phyloP scores from a whole-genome alignment of 257 asterid species.

The Nicotiana knightiana region DNA sequence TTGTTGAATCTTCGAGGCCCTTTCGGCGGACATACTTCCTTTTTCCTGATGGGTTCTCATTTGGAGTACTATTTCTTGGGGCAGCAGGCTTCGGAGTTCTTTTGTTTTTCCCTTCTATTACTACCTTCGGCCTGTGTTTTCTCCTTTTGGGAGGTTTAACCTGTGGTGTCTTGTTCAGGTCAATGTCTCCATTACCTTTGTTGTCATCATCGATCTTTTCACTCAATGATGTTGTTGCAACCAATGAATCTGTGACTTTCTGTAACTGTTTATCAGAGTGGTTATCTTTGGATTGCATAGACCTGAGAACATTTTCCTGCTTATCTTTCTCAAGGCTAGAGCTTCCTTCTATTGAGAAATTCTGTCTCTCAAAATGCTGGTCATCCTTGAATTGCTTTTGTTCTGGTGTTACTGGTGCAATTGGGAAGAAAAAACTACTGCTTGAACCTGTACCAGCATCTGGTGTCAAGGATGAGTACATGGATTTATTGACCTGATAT shows the following conservation, averaged over 20 bases:
- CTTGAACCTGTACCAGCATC: conserved; percentile 38
- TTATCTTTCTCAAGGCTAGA: conserved; percentile 26
- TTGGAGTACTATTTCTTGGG: conserved; percentile 20
- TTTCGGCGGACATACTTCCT: conserved; percentile 57
- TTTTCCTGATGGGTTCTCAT: conserved; percentile 39
- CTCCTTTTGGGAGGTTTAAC: conserved; percentile 61
- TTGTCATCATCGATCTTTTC: conserved; percentile 27
- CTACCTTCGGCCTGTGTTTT: conserved; percentile 88
- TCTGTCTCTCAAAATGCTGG: conserved; percentile 31
- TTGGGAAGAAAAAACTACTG: conserved; percentile 26
- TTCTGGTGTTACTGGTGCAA: conserved; percentile 59
- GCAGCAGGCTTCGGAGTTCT: conserved; percentile 47
- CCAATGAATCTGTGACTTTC: conserved; percentile 21
- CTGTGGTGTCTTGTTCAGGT: conserved; percentile 66
- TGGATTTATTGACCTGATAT: conserved; percentile 23
- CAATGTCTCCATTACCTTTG: conserved; percentile 39
- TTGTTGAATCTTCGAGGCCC: conserved; percentile 29
- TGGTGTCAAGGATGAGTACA: conserved; percentile 30
- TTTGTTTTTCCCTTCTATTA: conserved; percentile 67
- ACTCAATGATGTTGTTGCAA: conserved; percentile 21
- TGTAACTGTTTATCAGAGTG: conserved; percentile 21
- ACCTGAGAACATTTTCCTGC: conserved; percentile 22
- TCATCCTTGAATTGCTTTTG: conserved; percentile 31
- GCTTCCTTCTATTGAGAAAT: conserved; percentile 21
- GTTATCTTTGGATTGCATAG: conserved; percentile 21